phyloP scores from a whole-genome alignment of 345 rosid genomes.

The Salix suchowensis region DNA sequence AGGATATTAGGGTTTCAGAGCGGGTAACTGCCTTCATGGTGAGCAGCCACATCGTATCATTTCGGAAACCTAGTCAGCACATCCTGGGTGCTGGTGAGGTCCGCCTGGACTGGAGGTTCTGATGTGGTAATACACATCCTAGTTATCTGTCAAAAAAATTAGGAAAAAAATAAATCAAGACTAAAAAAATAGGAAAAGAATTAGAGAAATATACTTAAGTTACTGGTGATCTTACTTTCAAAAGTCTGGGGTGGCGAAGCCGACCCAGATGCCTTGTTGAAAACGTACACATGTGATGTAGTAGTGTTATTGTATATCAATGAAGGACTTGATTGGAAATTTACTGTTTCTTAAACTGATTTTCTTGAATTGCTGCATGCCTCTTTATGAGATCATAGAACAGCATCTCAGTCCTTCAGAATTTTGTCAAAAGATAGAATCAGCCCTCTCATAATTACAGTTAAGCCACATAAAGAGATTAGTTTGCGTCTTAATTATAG shows the following conservation, averaged over 20 bases:
- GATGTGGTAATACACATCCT: not conserved
- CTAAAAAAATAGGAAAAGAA: not conserved
- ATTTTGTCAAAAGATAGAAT: not conserved
- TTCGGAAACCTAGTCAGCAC: slow-evolving; percentile 73
- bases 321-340: slow-evolving; percentile 6
- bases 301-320: slow-evolving; percentile 3
- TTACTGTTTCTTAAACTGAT: not conserved
- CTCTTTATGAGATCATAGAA: not conserved
- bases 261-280: slow-evolving; percentile 21
- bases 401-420: not conserved
- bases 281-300: not conserved
- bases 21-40: slow-evolving; percentile 93
- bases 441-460: too few species aligned
- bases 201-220: not conserved
- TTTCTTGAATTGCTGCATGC: not conserved
- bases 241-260: slow-evolving; percentile 31
- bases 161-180: not conserved
- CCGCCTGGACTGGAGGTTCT: slow-evolving; percentile 33
- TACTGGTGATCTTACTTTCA: not conserved
- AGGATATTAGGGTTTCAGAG: slow-evolving; percentile 69
- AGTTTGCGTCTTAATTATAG: not conserved
- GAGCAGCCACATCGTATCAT: slow-evolving; percentile 82
- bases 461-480: not conserved
- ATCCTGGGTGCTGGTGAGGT: slow-evolving; percentile 55
- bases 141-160: not conserved